phyloP scores from a whole-genome alignment of 768 basidiomycete species.

The Mrakia blollopis region DNA sequence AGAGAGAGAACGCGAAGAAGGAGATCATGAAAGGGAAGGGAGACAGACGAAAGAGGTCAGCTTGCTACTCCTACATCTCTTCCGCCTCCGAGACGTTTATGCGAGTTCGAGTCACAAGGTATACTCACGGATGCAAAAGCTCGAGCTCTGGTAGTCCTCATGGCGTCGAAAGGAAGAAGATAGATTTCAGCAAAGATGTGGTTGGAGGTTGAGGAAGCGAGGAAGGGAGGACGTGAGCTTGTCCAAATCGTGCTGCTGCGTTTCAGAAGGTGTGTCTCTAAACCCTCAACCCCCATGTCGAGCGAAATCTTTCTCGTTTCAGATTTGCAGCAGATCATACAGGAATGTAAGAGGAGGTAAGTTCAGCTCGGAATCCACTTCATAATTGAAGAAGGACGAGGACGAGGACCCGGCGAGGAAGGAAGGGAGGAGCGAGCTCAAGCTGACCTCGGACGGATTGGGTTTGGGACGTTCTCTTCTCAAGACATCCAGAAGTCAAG shows the following conservation, averaged over 20 bases:
- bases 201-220: too few species aligned
- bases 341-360: constrained; percentile 6
- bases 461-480: constrained; percentile 40
- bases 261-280: not conserved
- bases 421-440: not conserved
- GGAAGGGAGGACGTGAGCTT: constrained; percentile 1
- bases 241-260: not conserved
- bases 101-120: too few species aligned
- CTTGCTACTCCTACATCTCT: too few species aligned
- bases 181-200: too few species aligned
- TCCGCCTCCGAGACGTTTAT: too few species aligned
- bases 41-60: not conserved
- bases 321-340: constrained; percentile 4
- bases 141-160: too few species aligned
- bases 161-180: too few species aligned
- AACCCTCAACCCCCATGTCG: constrained; percentile 14
- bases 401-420: not conserved
- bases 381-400: too few species aligned
- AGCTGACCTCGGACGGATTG: constrained; percentile 55
- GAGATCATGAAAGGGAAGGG: not conserved
- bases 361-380: not conserved
- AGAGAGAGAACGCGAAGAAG: not conserved
- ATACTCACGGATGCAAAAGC: too few species aligned
- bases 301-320: constrained; percentile 25
- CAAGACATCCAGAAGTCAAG: constrained; percentile 87